Evolutionary conservation across 345 rosid species (phyloP), one percentile per base, ranked within the genome.

Genomic region (Eucalyptus globulus): DNA sequence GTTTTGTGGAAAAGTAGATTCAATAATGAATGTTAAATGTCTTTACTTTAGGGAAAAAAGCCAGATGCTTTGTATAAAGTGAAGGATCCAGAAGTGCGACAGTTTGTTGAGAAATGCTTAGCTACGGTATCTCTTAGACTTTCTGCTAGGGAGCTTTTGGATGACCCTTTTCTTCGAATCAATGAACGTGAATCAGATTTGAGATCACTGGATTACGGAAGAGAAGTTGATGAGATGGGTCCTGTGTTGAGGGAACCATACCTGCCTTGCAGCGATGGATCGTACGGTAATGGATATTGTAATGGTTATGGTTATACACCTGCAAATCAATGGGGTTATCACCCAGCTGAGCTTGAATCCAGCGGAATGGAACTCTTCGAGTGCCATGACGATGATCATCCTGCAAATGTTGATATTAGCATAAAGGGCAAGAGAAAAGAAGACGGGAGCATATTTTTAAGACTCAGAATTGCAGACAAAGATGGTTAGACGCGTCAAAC

Each of bases 61-160:
- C 99, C 99, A 37, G 96, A 95, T 90, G 96, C 98, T 91, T 91
- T 98, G 89, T 95, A 95, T 90, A 94, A 95, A 92, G 97, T 98
- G 90, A 93, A 93, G 88, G 98, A 98, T 89, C 95, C 94, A 7
- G 98, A 98, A 90, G 98, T 97, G 47, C 93, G 93, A 87, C 92
- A 90, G 49, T 97, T 98, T 88, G 94, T 98, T 62, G 98, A 96
- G 92, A 98, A 98, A 92, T 98, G 99, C 90, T 94, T 98, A 86
- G 98, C 97, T 65, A 95, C 97, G 27, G 98, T 94, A 37, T 94
- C 99, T 10, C 94, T 86, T 53, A 96, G 99, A 91, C 97, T 95
- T 87, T 97, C 99, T 11, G 99, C 99, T 19, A 89, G 94, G 91
- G 97, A 98, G 92, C 94, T 98, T 92, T 91, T 98, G 67, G 90